Percentiles rank a stretch among this genome's conserved stretches.
phyloP scores from a whole-genome alignment of 2,329 filamentous ascomycete species.

The Colletotrichum sp. region DNA sequence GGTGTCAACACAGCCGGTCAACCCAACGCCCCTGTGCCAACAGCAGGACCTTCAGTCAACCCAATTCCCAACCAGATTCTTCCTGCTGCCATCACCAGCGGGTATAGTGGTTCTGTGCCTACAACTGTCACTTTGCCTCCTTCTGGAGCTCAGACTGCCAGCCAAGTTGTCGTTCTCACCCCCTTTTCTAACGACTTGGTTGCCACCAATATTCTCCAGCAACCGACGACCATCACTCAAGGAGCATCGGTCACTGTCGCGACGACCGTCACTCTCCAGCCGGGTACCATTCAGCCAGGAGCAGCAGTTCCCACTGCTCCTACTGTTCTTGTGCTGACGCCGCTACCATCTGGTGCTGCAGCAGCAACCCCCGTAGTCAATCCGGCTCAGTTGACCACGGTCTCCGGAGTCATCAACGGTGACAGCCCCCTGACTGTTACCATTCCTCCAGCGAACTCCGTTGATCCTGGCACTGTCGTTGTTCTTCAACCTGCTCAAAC shows the following conservation, averaged over 20 bases:
- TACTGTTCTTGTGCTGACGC: constrained; percentile 1
- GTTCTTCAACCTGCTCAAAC: neutral
- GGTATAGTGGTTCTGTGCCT: neutral
- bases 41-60: neutral
- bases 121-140: constrained; percentile 7
- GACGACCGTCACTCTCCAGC: constrained; percentile 1
- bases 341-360: neutral
- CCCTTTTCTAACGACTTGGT: neutral
- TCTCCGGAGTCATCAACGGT: neutral
- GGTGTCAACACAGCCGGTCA: neutral
- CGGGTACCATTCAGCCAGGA: neutral
- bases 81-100: neutral
- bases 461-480: neutral
- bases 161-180: neutral
- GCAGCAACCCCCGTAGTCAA: neutral
- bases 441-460: neutral
- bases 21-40: neutral
- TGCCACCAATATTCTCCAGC: neutral
- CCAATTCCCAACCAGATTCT: neutral
- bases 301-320: neutral
- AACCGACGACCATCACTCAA: neutral
- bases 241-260: neutral
- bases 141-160: neutral
- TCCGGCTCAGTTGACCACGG: neutral
- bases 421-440: neutral